Evolutionary conservation across 805 yeast species (phyloP), one percentile per base, ranked within the genome.

Genomic region (Metschnikowia koreensis): DNA sequence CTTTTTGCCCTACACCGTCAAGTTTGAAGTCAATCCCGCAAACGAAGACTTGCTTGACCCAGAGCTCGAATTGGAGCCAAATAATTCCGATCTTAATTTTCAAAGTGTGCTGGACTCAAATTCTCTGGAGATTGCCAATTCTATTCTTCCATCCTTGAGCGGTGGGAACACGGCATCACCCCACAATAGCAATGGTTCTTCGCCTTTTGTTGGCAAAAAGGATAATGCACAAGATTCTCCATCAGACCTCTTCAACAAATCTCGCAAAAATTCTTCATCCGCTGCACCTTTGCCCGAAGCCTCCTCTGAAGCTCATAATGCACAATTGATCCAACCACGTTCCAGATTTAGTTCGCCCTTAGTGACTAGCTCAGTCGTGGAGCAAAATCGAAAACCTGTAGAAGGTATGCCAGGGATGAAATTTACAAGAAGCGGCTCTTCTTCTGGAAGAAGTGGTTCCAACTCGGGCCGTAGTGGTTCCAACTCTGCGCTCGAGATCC

Each of bases 1-100:
- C 44, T 86, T 86, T 59, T 71, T 87, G 44, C 94, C 94, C 1
- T 83, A 83, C 61, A 84, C 90, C 3, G 90, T 86, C n/a, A 88
- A 86, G 56, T 81, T 81, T 56, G 82, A 81, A 56, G 77, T 81
- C 33, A 47, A 38, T 37, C 48, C 47, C 12, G 48, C 48, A 11
- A 55, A 55, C 15, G 57, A 54, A n/a, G 41, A 43, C 34, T 38
- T 48, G 38, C 47, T 51, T 28, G 48, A 39, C 45, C 41, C 51
- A 28, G 48, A 51, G 37, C 49, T 47, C 52, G 41, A 41, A 26
- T 27, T 50, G 26, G 53, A 40, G 17, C 46, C 47, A 28, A 33
- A 29, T 26, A 45, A 31, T 31, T 10, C 41, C 5, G 50, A 44
- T 6, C 40, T 29, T 16, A 29, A 31, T 28, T 41, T 45, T 27